Evolutionary conservation across 2,329 filamentous ascomycete genomes (phyloP).

Genomic region (Colletotrichum godetiae): DNA sequence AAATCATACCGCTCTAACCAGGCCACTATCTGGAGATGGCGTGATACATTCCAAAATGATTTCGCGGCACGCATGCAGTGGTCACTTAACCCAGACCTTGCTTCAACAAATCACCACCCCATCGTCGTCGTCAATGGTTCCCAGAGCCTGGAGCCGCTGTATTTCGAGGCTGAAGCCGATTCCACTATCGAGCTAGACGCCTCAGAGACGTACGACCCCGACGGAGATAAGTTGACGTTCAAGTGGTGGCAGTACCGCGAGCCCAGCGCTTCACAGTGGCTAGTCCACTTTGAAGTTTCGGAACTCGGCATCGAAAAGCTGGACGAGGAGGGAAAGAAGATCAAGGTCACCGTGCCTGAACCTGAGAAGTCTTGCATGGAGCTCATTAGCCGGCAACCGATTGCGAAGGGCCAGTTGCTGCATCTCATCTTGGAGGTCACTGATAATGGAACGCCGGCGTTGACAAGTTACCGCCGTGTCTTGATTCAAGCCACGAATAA

Average conservation of each 20-base stretch:
- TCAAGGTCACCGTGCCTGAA: conserved; percentile 22
- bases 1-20: conserved; percentile 42
- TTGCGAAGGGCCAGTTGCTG: conserved; percentile 51
- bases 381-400: conserved; percentile 13
- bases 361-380: conserved; percentile 50
- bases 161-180: conserved; percentile 53
- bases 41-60: conserved; percentile 52
- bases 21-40: conserved; percentile 56
- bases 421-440: conserved; percentile 63
- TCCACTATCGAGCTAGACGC: conserved; percentile 55
- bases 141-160: conserved; percentile 49
- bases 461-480: conserved; percentile 61
- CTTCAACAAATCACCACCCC: conserved; percentile 57
- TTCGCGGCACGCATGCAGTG: conserved; percentile 55
- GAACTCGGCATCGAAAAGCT: conserved; percentile 46
- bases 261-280: conserved; percentile 52
- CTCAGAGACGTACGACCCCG: conserved; percentile 57
- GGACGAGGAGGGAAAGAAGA: conserved; percentile 33
- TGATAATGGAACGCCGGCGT: conserved; percentile 52
- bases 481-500: conserved; percentile 48
- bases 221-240: conserved; percentile 55
- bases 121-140: conserved; percentile 55
- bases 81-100: conserved; percentile 42
- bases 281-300: conserved; percentile 51
- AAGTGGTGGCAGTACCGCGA: conserved; percentile 62